A percentile compares a stretch with the other conserved stretches of the same genome.
These are phyloP conservation scores for Colletotrichum gigasporum DNA, from an alignment of 2,329 filamentous ascomycete species.

Conservation along the genomic window DNA sequence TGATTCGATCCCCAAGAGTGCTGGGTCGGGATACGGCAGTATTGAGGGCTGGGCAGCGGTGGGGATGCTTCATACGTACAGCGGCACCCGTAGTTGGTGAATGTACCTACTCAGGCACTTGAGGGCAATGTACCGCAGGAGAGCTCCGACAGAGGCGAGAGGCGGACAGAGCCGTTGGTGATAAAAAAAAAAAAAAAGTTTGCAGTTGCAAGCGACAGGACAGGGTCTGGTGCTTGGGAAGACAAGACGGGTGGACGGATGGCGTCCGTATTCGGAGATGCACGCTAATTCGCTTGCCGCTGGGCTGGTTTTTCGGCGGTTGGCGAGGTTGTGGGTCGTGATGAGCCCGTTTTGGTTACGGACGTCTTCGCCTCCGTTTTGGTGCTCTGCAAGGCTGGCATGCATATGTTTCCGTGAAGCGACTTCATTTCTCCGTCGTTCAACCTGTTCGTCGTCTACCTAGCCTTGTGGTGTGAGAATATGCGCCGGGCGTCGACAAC, in stretches of 20 bases:
- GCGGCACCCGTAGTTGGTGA: too few relatives aligned
- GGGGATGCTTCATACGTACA: background rate
- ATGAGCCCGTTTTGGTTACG: background rate
- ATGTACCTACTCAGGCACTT: too few relatives aligned
- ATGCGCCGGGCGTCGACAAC: background rate
- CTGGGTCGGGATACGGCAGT: slow-evolving; percentile 23
- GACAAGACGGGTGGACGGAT: background rate
- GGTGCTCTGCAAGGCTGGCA: background rate
- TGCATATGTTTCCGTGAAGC: background rate
- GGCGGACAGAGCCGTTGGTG: background rate
- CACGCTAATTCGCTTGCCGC: background rate
- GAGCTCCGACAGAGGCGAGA: background rate
- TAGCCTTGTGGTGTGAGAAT: too few relatives aligned
- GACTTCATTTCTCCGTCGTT: background rate
- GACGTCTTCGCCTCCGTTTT: background rate
- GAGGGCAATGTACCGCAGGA: too few relatives aligned
- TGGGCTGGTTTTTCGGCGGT: background rate
- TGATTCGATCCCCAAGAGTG: slow-evolving; percentile 18
- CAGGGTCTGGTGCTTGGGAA: background rate
- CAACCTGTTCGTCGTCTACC: too few relatives aligned
- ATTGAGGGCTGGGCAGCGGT: slow-evolving; percentile 11
- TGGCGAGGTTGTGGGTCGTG: background rate
- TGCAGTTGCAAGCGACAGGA: background rate
- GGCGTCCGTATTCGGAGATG: background rate
- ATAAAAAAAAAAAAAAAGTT: background rate